Evolutionary conservation across 2,329 filamentous ascomycete species (phyloP), one percentile per base, ranked within the genome.

Genomic region (Neofusicoccum cordaticola): DNA sequence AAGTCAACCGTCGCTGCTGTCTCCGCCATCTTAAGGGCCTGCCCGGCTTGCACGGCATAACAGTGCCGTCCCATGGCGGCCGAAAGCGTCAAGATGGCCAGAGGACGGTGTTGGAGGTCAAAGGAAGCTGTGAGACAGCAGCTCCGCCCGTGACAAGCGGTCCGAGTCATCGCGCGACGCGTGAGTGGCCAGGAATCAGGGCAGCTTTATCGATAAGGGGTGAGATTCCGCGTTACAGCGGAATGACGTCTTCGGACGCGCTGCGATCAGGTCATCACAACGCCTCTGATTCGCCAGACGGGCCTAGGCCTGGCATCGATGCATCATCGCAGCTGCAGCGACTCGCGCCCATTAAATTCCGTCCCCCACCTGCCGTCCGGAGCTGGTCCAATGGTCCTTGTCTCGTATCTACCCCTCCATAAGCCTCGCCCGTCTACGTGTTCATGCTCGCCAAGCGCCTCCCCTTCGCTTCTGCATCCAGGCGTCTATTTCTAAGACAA

Each of bases 121-220:
- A 60, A 60, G 56, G 37, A 47, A 27, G 56, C 56, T 12, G 42
- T 47, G 31, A 60, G 41, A 60, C 41, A 37, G n/a, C 39, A 15
- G 8, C n/a, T 17, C 5, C 5, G 27, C 39, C 39, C 35, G 6
- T 47, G 41, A 47, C 56, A 19, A 31, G 4, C 8, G 42, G 56
- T 15, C n/a, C 31, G 42, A 48, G 42, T 48, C 31, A 45, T 37
- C n/a, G 22, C 15, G 42, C 15, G 27, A 35, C 15, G 42, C 11
- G 27, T 47, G 56, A 60, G 42, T 60, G 56, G 56, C n/a, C 31
- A 19, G 44, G 56, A 47, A n/a, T 51, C 31, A 34, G 17, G 35
- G 12, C 22, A 62, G 60, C 60, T 62, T 62, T 62, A 62, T 62
- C 60, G 60, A 62, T 62, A 51, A 62, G 60, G 15, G 4, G 27